Conservation (phyloP, 352 stramenopile genomes). For the Phytophthora idaei region DNA sequence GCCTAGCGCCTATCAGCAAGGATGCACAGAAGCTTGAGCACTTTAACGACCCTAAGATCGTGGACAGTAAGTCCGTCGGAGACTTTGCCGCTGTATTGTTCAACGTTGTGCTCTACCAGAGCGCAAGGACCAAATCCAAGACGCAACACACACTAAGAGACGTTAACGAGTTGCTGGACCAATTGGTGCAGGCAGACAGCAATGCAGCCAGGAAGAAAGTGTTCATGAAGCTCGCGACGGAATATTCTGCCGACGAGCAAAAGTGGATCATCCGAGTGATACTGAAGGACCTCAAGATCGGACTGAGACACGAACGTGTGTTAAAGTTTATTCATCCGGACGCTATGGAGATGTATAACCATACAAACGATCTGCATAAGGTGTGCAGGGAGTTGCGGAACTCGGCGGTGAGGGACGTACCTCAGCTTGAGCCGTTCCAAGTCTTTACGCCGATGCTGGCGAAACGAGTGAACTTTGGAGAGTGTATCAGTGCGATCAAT, state of each 20-base stretch:
- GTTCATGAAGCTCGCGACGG: conserved; percentile 78
- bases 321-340: conserved; percentile 84
- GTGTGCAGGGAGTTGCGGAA: conserved; percentile 79
- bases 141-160: conserved; percentile 60
- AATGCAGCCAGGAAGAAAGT: conserved; percentile 52
- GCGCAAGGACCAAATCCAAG: conserved; percentile 42
- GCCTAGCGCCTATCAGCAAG: conserved; percentile 60
- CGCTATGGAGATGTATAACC: conserved; percentile 87
- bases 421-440: conserved; percentile 80
- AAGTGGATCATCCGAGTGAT: conserved; percentile 87
- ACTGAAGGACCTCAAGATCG: conserved; percentile 90
- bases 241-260: conserved; percentile 75
- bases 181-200: conserved; percentile 55
- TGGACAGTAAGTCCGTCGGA: conserved; percentile 79
- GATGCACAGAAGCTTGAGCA: conserved; percentile 83
- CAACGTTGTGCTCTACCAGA: conserved; percentile 76
- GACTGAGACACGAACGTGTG: conserved; percentile 79
- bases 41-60: conserved; percentile 84
- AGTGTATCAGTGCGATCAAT: conserved; percentile 77
- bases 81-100: conserved; percentile 83
- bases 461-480: conserved; percentile 85
- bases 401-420: conserved; percentile 81
- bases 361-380: conserved; percentile 84
- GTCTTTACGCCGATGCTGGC: conserved; percentile 88
- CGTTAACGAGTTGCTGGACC: conserved; percentile 69